phyloP scores from a whole-genome alignment of 2,329 filamentous ascomycete species.

The Epicoccum sorghinum region DNA sequence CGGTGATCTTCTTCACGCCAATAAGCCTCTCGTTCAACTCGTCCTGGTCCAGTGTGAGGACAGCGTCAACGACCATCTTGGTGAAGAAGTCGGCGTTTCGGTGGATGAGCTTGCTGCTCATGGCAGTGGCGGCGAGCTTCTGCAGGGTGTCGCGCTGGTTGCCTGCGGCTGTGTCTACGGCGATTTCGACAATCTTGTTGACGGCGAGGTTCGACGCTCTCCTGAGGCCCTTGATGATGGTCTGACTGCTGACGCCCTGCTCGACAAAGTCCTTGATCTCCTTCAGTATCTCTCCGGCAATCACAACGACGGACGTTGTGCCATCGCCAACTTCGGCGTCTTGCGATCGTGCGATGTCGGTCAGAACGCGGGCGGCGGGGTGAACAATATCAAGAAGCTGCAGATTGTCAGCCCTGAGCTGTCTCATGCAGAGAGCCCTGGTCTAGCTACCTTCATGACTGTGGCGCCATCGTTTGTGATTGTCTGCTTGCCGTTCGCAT shows the following conservation, averaged over 20 bases:
- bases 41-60: slow-evolving; percentile 92
- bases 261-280: slow-evolving; percentile 96
- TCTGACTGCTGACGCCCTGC: slow-evolving; percentile 95
- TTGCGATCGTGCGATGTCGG: slow-evolving; percentile 98
- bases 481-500: slow-evolving; percentile 92
- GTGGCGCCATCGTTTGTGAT: slow-evolving; percentile 99
- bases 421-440: background rate
- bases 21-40: slow-evolving; percentile 98
- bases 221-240: slow-evolving; percentile 94
- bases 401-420: slow-evolving; percentile 8
- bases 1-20: slow-evolving; percentile 96
- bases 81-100: slow-evolving; percentile 97
- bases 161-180: slow-evolving; percentile 79
- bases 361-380: slow-evolving; percentile 94
- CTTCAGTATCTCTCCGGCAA: slow-evolving; percentile 97
- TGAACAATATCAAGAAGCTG: slow-evolving; percentile 98
- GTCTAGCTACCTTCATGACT: slow-evolving; percentile 84
- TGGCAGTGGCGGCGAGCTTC: slow-evolving; percentile 92
- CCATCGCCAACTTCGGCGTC: slow-evolving; percentile 98
- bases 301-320: slow-evolving; percentile 94
- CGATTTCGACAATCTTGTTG: slow-evolving; percentile 99
- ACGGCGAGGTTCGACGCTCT: slow-evolving; percentile 88
- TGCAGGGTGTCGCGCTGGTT: slow-evolving; percentile 85
- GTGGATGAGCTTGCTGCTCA: slow-evolving; percentile 99
- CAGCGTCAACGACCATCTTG: slow-evolving; percentile 96